Evolutionary conservation across 371 early-diverging fungal genomes (phyloP), one percentile per base, ranked within the genome.

Genomic region (Chytridium lagenaria): DNA sequence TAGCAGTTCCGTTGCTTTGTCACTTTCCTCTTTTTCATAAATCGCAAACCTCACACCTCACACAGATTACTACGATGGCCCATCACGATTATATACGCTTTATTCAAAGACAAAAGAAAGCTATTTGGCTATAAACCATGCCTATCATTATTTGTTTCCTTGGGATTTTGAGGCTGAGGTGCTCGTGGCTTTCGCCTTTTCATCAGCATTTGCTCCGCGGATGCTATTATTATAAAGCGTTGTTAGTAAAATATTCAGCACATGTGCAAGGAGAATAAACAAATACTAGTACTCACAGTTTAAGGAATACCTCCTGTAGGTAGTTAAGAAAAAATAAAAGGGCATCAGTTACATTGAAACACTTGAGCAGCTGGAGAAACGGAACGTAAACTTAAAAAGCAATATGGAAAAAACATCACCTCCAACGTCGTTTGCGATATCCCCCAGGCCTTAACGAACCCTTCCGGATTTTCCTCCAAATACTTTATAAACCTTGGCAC

Each of bases 381-480:
- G 19, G 19, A 12, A 44, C 12, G 44, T 12, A 19, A 44, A 7
- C 12, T 7, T 7, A 19, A 44, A 44, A 19, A 19, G 44, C 12
- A 19, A 44, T 12, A 19, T 7, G 44, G 12, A 19, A 81, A 63
- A 40, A 81, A 81, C 0, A 78, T 76, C 63, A 88, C 90, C 70
- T 90, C 89, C 50, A 90, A 72, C 0, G 90, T 87, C 12, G 90
- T 87, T 69, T 90, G 90, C 30, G 83, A 82, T 59, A 91, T 83
- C 28, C 89, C 90, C 83, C 89, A 90, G 5, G 86, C 78, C 67
- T 81, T 82, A 69, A 89, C 76, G 71, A 87, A 34, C n/a, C 68
- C 81, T 2, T 70, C 77, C 51, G 74, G 81, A 59, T 83, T 78
- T 49, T 68, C 34, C 22, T 79, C 83, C 68, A 90, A 78, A 77